Percentiles rank a stretch among this genome's conserved stretches.
phyloP scores from a whole-genome alignment of 306 rosid genomes.

The Lathyrus sativus region DNA sequence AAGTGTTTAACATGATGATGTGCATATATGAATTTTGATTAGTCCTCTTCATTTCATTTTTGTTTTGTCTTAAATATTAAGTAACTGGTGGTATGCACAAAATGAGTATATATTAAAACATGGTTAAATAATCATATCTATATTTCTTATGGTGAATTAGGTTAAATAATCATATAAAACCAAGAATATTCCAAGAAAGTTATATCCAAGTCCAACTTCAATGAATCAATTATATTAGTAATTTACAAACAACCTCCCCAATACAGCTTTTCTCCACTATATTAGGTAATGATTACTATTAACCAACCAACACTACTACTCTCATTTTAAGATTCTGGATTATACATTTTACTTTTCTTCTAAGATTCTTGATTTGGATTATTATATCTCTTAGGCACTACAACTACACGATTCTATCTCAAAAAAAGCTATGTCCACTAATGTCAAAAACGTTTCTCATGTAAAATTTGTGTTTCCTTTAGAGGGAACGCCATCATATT shows the following conservation, averaged over 20 bases:
- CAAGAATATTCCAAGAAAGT: conserved; percentile 26
- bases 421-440: conserved; percentile 33
- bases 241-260: conserved; percentile 21
- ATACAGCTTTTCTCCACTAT: conserved; percentile 55
- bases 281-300: conserved; percentile 48
- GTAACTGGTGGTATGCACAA: conserved; percentile 5
- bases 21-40: conserved; percentile 3
- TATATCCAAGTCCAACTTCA: conserved; percentile 39
- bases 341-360: conserved; percentile 26
- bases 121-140: conserved; percentile 30
- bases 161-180: too few relatives aligned
- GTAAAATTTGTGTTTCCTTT: conserved; percentile 45
- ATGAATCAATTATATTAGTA: conserved; percentile 34
- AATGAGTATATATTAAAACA: conserved; percentile 26
- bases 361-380: conserved; percentile 33
- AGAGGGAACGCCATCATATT: conserved; percentile 48
- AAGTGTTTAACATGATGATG: conserved; percentile 28
- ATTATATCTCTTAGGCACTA: conserved; percentile 37
- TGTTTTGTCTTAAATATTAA: conserved; percentile 18
- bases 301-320: conserved; percentile 40
- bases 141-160: too few relatives aligned
- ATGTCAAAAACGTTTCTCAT: conserved; percentile 36
- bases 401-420: conserved; percentile 22
- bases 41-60: conserved; percentile 11
- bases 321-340: conserved; percentile 35